Base-by-base conservation (phyloP, 768 basidiomycete genomes). In the Russula foetens region DNA sequence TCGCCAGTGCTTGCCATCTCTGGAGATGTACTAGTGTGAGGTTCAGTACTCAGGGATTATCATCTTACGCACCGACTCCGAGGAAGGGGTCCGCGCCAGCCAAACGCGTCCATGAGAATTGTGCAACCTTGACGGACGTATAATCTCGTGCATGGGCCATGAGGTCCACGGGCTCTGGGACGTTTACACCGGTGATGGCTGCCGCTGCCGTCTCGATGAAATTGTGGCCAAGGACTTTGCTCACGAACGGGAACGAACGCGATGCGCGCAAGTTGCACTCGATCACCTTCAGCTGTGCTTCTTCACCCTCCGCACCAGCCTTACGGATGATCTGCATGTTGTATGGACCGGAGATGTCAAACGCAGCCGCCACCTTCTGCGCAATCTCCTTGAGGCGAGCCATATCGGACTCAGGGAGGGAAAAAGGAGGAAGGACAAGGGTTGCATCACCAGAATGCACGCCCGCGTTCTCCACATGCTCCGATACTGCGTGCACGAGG, bases 321-420 rank as follows among this genome's bases (percentile, higher is more conserved):
- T 92, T 92, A 71, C 90, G 84, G 76, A 99, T 98, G 72, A 99
- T 84, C 74, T 99, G 97, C 95, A 99, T 99, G 74, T 99, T 99
- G 85, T 85, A 99, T 7, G 97, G 97, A 38, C 97, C 97, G 28
- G 93, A 97, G 55, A 99, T 98, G 69, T 97, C 80, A 74, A 98
- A 97, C 11, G 94, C 97, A 41, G 80, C 78, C 35, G 93, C 96
- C 63, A 99, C 95, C 76, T 97, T 98, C 73, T 91, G 84, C 0
- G 96, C 92, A 62, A 98, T 98, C 53, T 80, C 82, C 78, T 98
- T 98, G 63, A 98, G 79, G 59, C 94, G 91, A 9, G 78, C 79
- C 77, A 99, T 85, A 67, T 98, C 97, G 28, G 70, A 69, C 47
- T 83, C 78, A 47, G 75, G 73, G 44, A 98, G 78, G 0, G 92